These are phyloP conservation scores for Besnoitia besnoiti DNA, from an alignment of 169 alveolate species.

Conservation along the genomic window DNA sequence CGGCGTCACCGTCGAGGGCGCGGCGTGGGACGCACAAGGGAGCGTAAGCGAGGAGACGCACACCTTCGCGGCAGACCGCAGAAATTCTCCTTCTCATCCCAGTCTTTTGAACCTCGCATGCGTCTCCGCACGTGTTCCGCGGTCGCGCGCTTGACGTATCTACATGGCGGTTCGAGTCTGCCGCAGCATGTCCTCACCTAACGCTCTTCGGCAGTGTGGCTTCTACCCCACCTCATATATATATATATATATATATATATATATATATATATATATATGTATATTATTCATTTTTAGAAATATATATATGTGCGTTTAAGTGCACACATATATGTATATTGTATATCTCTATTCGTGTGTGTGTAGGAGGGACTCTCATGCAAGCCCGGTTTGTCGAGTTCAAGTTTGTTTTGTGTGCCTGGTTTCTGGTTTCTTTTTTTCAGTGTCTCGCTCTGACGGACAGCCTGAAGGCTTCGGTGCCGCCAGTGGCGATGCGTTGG, in stretches of 20 bases:
- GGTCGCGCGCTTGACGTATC: too few species aligned
- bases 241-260: background rate
- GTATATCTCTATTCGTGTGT: background rate
- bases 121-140: too few species aligned
- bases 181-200: too few species aligned
- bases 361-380: too few species aligned
- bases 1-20: constrained; percentile 71
- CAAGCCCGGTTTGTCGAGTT: background rate
- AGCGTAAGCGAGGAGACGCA: constrained; percentile 10
- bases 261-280: background rate
- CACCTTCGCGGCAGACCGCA: too few species aligned
- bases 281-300: background rate
- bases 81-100: too few species aligned
- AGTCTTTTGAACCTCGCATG: too few species aligned
- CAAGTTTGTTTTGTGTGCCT: background rate
- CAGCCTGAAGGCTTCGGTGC: constrained; percentile 47
- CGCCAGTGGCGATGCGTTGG: constrained; percentile 70
- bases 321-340: background rate
- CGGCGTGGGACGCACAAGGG: constrained; percentile 64
- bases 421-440: background rate
- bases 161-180: too few species aligned
- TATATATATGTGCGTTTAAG: background rate
- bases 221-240: background rate
- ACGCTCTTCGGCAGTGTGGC: too few species aligned
- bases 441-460: constrained; percentile 65